Percentiles rank a stretch among this genome's conserved stretches.
Conservation (phyloP, 768 basidiomycete genomes). For the Lentinula sp. region DNA sequence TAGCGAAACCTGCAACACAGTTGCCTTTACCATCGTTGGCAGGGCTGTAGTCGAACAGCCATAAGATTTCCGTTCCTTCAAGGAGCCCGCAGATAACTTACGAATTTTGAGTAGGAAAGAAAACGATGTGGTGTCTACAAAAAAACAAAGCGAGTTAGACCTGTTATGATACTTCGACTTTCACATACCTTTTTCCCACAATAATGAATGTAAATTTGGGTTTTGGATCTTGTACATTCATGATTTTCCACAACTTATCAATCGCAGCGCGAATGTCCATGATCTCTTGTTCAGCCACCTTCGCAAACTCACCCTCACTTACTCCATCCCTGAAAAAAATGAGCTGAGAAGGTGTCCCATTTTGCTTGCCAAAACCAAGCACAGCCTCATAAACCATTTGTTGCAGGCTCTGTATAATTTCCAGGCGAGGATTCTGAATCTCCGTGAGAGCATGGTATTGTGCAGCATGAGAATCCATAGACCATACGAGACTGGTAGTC, state of each 20-base stretch:
- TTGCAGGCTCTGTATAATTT: constrained; percentile 38
- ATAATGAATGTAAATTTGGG: constrained; percentile 50
- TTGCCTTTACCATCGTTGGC: constrained; percentile 39
- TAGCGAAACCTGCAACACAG: constrained; percentile 45
- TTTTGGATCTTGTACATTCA: background rate
- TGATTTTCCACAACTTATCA: constrained; percentile 12
- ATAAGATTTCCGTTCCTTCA: background rate
- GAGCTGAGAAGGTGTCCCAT: constrained; percentile 19
- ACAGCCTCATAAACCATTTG: constrained; percentile 30
- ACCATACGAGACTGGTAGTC: constrained; percentile 53
- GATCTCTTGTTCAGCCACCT: constrained; percentile 37
- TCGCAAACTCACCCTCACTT: constrained; percentile 34
- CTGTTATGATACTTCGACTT: background rate
- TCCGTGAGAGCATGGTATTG: constrained; percentile 37
- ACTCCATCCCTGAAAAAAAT: constrained; percentile 41
- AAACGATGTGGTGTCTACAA: constrained; percentile 47
- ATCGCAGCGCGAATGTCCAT: constrained; percentile 19
- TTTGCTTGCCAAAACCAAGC: constrained; percentile 10
- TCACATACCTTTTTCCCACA: constrained; percentile 47
- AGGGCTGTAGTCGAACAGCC: background rate
- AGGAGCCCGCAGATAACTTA: constrained; percentile 5
- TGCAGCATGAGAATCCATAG: constrained; percentile 37
- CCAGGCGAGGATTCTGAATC: constrained; percentile 41
- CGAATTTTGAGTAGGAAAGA: constrained; percentile 30
- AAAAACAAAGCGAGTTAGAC: background rate